Conservation (phyloP, 2,329 filamentous ascomycete genomes). For the Corniculantispora saksenae region DNA sequence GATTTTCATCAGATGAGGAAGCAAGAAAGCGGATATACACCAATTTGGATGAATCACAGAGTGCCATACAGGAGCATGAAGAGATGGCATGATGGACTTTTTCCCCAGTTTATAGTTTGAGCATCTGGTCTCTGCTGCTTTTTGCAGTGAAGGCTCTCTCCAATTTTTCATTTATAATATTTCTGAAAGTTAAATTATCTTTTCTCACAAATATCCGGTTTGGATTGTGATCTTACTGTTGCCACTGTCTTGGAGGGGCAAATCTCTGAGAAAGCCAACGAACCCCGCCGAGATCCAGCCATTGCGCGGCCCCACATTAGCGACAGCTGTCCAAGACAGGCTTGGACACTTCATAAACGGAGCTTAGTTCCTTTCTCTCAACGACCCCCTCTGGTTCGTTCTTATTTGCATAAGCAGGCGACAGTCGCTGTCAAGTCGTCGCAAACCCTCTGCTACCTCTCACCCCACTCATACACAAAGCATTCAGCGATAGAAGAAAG, state of each 20-base stretch:
- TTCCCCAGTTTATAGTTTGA: constrained; percentile 11
- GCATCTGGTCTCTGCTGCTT: constrained; percentile 2
- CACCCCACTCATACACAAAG: not conserved
- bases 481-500: not conserved
- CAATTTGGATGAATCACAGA: constrained; percentile 19
- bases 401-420: not conserved
- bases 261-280: not conserved
- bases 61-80: constrained; percentile 10
- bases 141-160: not conserved
- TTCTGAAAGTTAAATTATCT: not conserved
- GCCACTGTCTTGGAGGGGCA: not conserved
- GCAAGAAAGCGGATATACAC: constrained; percentile 14
- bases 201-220: not conserved
- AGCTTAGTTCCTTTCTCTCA: not conserved
- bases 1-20: not conserved
- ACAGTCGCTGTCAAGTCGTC: not conserved
- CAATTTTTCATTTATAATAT: constrained; percentile 1
- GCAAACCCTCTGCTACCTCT: not conserved
- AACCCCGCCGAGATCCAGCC: constrained; percentile 14
- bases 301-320: constrained; percentile 4
- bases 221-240: not conserved
- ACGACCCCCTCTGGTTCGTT: not conserved
- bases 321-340: constrained; percentile 10
- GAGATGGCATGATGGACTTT: constrained; percentile 6
- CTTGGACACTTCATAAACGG: not conserved